These are phyloP conservation scores for Tieghemostelium lacteum DNA, from an alignment of 78 protist species.

Conservation along the genomic window DNA sequence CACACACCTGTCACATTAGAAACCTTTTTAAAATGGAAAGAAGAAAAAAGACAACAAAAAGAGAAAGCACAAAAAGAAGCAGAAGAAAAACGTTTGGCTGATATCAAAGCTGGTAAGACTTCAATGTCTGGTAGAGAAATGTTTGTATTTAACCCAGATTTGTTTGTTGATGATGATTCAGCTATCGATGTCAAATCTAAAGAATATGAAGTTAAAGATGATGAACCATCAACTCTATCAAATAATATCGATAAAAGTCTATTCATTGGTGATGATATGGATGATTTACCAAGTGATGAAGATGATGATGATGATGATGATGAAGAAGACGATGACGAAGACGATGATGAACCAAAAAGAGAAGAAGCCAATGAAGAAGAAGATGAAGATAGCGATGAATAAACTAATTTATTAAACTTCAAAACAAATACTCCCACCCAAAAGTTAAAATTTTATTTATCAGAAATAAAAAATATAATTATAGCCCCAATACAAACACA, in stretches of 20 bases:
- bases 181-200: constrained; percentile 50
- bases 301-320: constrained; percentile 69
- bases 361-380: constrained; percentile 51
- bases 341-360: constrained; percentile 3
- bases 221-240: neutral
- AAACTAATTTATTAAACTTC: neutral
- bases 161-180: constrained; percentile 84
- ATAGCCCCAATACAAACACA: too few relatives aligned
- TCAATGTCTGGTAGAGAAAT: constrained; percentile 87
- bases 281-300: constrained; percentile 21
- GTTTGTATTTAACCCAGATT: constrained; percentile 85
- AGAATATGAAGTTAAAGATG: constrained; percentile 34
- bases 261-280: constrained; percentile 32
- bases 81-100: constrained; percentile 76
- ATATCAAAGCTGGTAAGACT: constrained; percentile 74
- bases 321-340: constrained; percentile 57
- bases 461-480: too few relatives aligned
- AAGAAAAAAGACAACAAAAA: constrained; percentile 52
- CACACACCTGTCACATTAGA: constrained; percentile 87
- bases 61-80: constrained; percentile 64
- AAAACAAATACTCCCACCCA: too few relatives aligned
- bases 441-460: too few relatives aligned
- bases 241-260: constrained; percentile 15
- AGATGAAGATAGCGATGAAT: constrained; percentile 16
- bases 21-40: constrained; percentile 88